These are phyloP conservation scores for Fomitopsis betulina DNA, from an alignment of 1,284 basidiomycete genomes.

Conservation along the genomic window DNA sequence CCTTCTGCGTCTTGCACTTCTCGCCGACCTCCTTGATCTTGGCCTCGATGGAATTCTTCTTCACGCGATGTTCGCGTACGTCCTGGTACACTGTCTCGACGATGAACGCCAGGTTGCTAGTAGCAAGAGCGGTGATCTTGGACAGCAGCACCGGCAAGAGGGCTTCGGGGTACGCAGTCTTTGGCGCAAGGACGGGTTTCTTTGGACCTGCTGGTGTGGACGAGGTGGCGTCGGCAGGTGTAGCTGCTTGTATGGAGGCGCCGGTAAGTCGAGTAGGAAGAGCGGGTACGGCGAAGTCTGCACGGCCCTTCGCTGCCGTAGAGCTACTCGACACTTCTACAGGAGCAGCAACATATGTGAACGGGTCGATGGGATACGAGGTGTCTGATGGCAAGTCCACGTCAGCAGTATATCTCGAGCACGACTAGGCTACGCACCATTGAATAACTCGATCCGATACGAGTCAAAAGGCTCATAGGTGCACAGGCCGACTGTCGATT, in stretches of 20 bases:
- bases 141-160: constrained; percentile 55
- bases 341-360: constrained; percentile 59
- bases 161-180: constrained; percentile 62
- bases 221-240: constrained; percentile 1
- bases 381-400: constrained; percentile 49
- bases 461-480: constrained; percentile 59
- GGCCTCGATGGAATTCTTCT: constrained; percentile 77
- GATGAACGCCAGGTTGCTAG: constrained; percentile 57
- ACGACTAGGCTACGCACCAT: constrained; percentile 46
- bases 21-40: constrained; percentile 72
- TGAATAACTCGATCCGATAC: constrained; percentile 73
- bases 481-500: constrained; percentile 55
- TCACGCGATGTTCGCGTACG: constrained; percentile 59
- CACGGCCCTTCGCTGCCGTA: constrained; percentile 14
- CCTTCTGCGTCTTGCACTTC: constrained; percentile 63
- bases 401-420: not conserved
- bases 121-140: constrained; percentile 51
- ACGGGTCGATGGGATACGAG: constrained; percentile 71
- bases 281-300: constrained; percentile 34
- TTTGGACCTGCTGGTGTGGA: constrained; percentile 19
- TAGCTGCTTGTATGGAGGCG: not conserved
- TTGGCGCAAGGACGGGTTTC: constrained; percentile 38
- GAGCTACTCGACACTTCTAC: constrained; percentile 30
- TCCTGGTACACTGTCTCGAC: constrained; percentile 71
- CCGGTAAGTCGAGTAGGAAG: constrained; percentile 28